Evolutionary conservation across 1,284 basidiomycete species (phyloP), one percentile per base, ranked within the genome.

Genomic region (Heterobasidion parviporum): DNA sequence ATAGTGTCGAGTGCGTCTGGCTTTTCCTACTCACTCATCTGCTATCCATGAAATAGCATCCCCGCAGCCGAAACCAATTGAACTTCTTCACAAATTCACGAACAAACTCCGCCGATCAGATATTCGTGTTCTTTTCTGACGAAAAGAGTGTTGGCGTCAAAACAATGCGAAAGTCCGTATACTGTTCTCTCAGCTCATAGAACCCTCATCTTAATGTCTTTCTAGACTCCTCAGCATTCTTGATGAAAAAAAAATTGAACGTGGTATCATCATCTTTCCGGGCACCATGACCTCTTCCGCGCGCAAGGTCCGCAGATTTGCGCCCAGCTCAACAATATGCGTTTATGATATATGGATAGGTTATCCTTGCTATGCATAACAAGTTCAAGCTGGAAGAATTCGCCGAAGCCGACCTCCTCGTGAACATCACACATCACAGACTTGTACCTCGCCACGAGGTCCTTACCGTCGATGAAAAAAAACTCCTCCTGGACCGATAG

Each of bases 231-330:
- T 97, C 55, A 77, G 79, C 56, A 91, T 94, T 60, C 77, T 98
- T 52, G 93, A 96, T 68, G 89, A 93, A 69, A 91, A 94, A 70
- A 82, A 82, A 56, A 98, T 98, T 50, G 82, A 86, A 64, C 80
- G 89, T 60, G 97, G 96, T 7, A 89, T 99, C 69, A 92, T 99
- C 60, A 92, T 99, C 62, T 98, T 94, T 75, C 87, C 92, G 26
- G 92, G 92, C 52, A 95, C 89, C 67, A 97, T 99, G 91, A 98
- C 96, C 7, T 89, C 94, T 10, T 92, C 94, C 2, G 97, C 97
- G 6, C 83, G 92, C 65, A 99, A 98, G 76, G 94, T 93, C 59
- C 60, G 76, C 68, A 53, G 26, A 36, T 44, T 36, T 26, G 47
- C 44, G 44, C 46, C 26, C 60, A 56, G 8, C 35, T 50, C 56